A percentile compares a stretch with the other conserved stretches of the same genome.
These are phyloP conservation scores for Fusarium tuaranense DNA, from an alignment of 2,329 filamentous ascomycete genomes.

Conservation along the genomic window DNA sequence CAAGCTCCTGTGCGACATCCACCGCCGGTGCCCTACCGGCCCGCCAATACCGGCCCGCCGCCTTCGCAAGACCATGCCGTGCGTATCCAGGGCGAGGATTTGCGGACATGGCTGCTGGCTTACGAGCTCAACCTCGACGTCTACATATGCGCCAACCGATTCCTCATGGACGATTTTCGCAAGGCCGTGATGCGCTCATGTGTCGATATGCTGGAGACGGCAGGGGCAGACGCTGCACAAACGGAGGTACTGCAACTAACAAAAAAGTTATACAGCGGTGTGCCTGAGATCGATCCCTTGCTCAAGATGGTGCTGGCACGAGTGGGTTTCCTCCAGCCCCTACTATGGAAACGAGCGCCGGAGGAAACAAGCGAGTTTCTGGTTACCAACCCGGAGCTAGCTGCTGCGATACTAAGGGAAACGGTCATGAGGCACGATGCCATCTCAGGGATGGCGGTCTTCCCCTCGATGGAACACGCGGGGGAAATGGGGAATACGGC, in stretches of 20 bases:
- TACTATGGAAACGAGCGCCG: constrained; percentile 56
- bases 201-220: constrained; percentile 60
- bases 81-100: constrained; percentile 57
- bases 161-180: constrained; percentile 60
- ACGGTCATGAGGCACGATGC: constrained; percentile 58
- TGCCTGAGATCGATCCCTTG: constrained; percentile 57
- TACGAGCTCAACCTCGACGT: constrained; percentile 62
- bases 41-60: constrained; percentile 1
- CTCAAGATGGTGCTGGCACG: constrained; percentile 62
- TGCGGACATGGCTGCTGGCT: constrained; percentile 60
- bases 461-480: constrained; percentile 59
- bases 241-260: constrained; percentile 59
- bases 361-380: constrained; percentile 57
- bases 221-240: constrained; percentile 56
- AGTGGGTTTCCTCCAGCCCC: constrained; percentile 60
- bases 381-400: constrained; percentile 58
- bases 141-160: constrained; percentile 62
- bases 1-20: not conserved
- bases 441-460: constrained; percentile 47
- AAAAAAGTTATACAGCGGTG: constrained; percentile 55
- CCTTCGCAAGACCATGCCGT: not conserved
- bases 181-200: constrained; percentile 54
- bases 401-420: constrained; percentile 60
- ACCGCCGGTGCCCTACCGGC: not conserved
- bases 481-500: constrained; percentile 3